phyloP scores from a whole-genome alignment of 495 filamentous ascomycete genomes.

The Entonaema liquescens region DNA sequence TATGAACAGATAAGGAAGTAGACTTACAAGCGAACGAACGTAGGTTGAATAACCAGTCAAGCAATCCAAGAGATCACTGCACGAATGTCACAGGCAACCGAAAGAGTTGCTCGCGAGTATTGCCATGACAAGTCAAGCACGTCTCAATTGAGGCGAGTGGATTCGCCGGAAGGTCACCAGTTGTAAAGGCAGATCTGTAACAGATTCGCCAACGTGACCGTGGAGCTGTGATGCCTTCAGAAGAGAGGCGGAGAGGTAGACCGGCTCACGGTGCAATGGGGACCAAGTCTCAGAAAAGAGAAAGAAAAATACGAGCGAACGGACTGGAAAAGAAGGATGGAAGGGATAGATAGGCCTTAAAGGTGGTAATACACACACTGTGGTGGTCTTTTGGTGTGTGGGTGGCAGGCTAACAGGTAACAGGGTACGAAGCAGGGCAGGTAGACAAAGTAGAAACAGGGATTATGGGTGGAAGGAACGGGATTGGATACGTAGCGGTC shows the following conservation, averaged over 20 bases:
- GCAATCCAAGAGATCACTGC: conserved; percentile 23
- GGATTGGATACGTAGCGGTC: conserved; percentile 31
- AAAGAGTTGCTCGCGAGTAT: conserved; percentile 30
- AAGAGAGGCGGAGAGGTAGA: conserved; percentile 26
- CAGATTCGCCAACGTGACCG: conserved; percentile 16
- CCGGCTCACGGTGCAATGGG: conserved; percentile 38
- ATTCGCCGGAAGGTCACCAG: conserved; percentile 12
- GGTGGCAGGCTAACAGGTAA: conserved; percentile 25
- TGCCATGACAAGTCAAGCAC: conserved; percentile 39
- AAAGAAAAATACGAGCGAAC: conserved; percentile 25
- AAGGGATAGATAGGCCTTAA: conserved; percentile 39
- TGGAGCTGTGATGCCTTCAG: conserved; percentile 32
- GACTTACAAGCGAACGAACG: conserved; percentile 31
- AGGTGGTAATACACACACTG: conserved; percentile 25
- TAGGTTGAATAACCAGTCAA: conserved; percentile 21
- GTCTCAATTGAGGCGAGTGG: conserved; percentile 18
- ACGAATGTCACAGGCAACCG: conserved; percentile 35
- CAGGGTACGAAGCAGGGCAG: conserved; percentile 41
- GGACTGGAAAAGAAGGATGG: conserved; percentile 19
- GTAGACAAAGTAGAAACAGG: conserved; percentile 35
- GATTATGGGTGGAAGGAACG: conserved; percentile 33
- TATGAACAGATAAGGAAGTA: conserved; percentile 1
- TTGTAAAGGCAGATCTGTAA: conserved; percentile 22
- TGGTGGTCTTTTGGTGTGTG: conserved; percentile 16
- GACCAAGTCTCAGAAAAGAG: conserved; percentile 30